Conservation (phyloP, 2,329 filamentous ascomycete genomes). For the Periconia macrospinosa region DNA sequence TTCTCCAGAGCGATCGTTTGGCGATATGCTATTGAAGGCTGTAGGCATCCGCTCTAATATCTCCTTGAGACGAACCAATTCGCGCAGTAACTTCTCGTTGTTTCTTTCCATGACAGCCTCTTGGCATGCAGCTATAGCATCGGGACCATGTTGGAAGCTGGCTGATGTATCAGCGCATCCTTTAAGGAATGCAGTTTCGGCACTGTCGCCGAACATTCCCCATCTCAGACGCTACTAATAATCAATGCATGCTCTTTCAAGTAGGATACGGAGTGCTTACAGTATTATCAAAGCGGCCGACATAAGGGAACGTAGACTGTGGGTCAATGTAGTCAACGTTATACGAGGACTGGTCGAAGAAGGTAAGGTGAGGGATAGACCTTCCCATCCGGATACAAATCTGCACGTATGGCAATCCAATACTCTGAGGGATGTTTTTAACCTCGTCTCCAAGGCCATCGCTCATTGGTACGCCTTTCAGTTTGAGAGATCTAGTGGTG, state of each 20-base stretch:
- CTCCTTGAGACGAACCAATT: conserved; percentile 27
- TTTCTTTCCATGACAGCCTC: conserved; percentile 29
- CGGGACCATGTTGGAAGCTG: conserved; percentile 28
- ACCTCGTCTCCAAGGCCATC: conserved; percentile 57
- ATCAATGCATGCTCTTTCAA: not conserved
- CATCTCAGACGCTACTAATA: conserved; percentile 15
- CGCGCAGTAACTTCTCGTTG: conserved; percentile 25
- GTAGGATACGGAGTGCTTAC: not conserved
- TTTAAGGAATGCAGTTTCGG: conserved; percentile 28
- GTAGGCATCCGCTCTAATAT: conserved; percentile 27
- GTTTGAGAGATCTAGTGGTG: conserved; percentile 33
- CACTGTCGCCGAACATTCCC: conserved; percentile 28
- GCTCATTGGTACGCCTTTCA: conserved; percentile 51
- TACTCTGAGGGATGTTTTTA: conserved; percentile 52
- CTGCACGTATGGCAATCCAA: conserved; percentile 57
- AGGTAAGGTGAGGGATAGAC: conserved; percentile 57
- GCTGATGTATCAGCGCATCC: conserved; percentile 27
- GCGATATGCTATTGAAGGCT: conserved; percentile 27
- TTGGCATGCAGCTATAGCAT: conserved; percentile 28
- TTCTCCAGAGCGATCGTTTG: conserved; percentile 23
- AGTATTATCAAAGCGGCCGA: conserved; percentile 28
- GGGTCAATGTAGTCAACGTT: conserved; percentile 56
- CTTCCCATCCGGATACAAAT: conserved; percentile 57
- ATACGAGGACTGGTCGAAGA: conserved; percentile 58
- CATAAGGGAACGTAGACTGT: conserved; percentile 54